phyloP scores from a whole-genome alignment of 257 asterid genomes.

The Ehretia macrophylla region DNA sequence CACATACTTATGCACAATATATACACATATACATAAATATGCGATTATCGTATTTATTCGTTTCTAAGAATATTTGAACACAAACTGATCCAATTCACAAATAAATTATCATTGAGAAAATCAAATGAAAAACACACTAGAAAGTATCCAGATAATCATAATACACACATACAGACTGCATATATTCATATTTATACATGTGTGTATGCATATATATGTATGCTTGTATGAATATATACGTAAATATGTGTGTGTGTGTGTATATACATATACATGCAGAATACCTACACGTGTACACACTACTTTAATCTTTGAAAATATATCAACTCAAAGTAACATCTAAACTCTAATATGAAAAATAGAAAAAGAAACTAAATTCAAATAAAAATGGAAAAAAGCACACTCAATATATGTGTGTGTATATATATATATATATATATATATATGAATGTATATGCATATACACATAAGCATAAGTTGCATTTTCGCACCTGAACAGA shows the following conservation, averaged over 20 bases:
- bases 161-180: not conserved
- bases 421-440: not conserved
- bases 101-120: not conserved
- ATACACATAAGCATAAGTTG: not conserved
- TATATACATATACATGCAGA: too few species aligned
- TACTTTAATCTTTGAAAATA: too few species aligned
- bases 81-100: not conserved
- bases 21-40: not conserved
- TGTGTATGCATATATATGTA: too few species aligned
- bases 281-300: too few species aligned
- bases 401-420: too few species aligned
- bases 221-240: not conserved
- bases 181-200: too few species aligned
- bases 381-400: too few species aligned
- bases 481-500: slow-evolving; percentile 55
- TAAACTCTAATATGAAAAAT: too few species aligned
- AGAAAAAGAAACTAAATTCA: too few species aligned
- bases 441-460: not conserved
- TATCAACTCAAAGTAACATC: too few species aligned
- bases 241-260: not conserved
- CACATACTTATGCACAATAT: not conserved
- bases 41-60: too few species aligned
- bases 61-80: not conserved
- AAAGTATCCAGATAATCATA: not conserved
- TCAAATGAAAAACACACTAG: not conserved